Evolutionary conservation across 208 protist species (phyloP), one percentile per base, ranked within the genome.

Genomic region (Vickermania ingenoplastis): DNA sequence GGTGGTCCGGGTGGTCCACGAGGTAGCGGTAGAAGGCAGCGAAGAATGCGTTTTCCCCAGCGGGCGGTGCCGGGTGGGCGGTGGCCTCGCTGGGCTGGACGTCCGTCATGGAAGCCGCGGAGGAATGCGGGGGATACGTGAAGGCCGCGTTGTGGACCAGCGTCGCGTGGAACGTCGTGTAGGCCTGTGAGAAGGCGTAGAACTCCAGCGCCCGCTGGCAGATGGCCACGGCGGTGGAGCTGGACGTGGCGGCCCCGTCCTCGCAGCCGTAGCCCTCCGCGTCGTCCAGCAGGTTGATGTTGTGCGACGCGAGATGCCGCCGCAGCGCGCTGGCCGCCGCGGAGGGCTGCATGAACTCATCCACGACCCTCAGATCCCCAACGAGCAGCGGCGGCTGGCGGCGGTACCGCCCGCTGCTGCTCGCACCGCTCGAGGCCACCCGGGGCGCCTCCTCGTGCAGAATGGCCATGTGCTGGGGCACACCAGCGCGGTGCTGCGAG

Each of bases 301-400:
- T 45, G 36, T 45, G 36, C 11, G 36, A n/a, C 11, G 36, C 36
- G 36, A 45, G 36, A 17, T 45, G 17, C 36, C 17, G 36, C 11
- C 36, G 36, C 7, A 45, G 36, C 36, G 36, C 36, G 36, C 36
- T 45, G 36, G 36, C 36, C 36, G 36, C 7, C 11, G 36, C 17
- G 36, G 36, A 45, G 36, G 36, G 36, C 36, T 45, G 36, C 36
- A 45, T 17, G 61, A 48, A 65, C 7, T 63, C 61, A 45, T 81
- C 75, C 7, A 77, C 57, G 5, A 75, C 31, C 49, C 63, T 69
- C 31, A 81, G 22, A 27, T 81, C 67, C 2, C 67, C 70, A 0
- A 67, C 31, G 29, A 71, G 66, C 23, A 53, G 63, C 4, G 56
- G 66, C 2, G 61, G 26, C 21, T 22, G 21, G n/a, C 51, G 22